Evolutionary conservation across 306 rosid species (phyloP).

Genomic region (Hylodesmum podocarpum): DNA sequence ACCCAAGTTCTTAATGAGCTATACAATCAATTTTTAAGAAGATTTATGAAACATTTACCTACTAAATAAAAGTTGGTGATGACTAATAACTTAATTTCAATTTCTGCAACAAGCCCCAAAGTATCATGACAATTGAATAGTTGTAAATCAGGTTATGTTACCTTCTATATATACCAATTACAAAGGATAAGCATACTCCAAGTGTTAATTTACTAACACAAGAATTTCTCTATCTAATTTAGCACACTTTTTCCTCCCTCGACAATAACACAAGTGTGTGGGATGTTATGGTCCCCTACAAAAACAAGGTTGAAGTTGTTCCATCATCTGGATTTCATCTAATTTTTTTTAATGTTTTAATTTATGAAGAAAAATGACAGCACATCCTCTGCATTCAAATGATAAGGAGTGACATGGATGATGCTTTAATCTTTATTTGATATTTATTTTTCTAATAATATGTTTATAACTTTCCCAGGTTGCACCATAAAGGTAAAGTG

Average conservation of each 20-base stretch:
- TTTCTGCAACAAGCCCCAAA: too few relatives aligned
- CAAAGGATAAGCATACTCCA: too few relatives aligned
- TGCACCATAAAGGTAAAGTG: constrained; percentile 87
- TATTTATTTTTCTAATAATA: neutral
- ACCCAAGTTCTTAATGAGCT: too few relatives aligned
- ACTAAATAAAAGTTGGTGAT: too few relatives aligned
- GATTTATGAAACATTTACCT: too few relatives aligned
- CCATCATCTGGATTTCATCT: constrained; percentile 22
- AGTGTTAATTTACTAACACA: too few relatives aligned
- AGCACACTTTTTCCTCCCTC: neutral
- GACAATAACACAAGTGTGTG: neutral
- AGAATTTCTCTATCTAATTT: too few relatives aligned
- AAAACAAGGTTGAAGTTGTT: constrained; percentile 22
- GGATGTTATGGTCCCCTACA: constrained; percentile 19
- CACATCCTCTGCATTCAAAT: constrained; percentile 6
- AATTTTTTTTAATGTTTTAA: constrained; percentile 10
- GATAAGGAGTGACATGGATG: constrained; percentile 8
- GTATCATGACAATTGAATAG: too few relatives aligned
- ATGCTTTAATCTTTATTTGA: neutral
- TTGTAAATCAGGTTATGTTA: too few relatives aligned
- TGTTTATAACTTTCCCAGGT: constrained; percentile 47
- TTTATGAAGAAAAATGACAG: constrained; percentile 3
- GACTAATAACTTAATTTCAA: too few relatives aligned
- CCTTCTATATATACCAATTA: too few relatives aligned
- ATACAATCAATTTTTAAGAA: too few relatives aligned